Base-by-base conservation (phyloP, 805 yeast genomes). In the Candida patagonica region DNA sequence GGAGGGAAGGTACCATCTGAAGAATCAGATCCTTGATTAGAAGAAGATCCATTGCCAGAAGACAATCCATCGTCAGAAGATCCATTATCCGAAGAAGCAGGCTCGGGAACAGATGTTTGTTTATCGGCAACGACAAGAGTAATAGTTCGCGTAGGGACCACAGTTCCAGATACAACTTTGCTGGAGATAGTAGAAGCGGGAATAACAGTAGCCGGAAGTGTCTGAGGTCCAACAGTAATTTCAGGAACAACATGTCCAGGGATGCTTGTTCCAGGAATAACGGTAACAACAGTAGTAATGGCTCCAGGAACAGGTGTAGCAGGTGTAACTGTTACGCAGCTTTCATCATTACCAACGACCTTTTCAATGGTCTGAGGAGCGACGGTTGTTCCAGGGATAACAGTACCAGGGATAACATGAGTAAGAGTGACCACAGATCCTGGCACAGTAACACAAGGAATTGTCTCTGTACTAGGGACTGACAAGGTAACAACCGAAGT, bases 231-330 rank as follows among this genome's bases (percentile, higher is more conserved):
- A 4, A 43, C 48, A 12, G 47, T 29, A 1, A 40, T 16, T 46
- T 42, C 26, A 30, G 54, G 37, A 30, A 47, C 39, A 4, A 44
- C 42, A n/a, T 41, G 25, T 7, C 42, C 50, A 6, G 50, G 48
- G 16, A 43, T 17, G 7, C 32, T 16, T 5, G 38, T 23, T 16
- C 26, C 38, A 6, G 30, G 31, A n/a, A 31, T 31, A 9, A 17
- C 19, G 7, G 36, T n/a, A 22, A 21, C 22, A 22, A 32, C 15
- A 5, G 36, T 32, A 6, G 20, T 16, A 20, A 31, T n/a, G 8
- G 38, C 26, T 35, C 26, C 19, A 22, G 38, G 38, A 25, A 35
- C 31, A 12, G 38, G 9, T 10, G 37, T 34, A 34, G 38, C 35
- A 37, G 40, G 35, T 6, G 20, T 13, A 10, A 23, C 38, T 26